Conservation (phyloP, 441 rosid genomes). For the Bocquillonia castaneifolia region DNA sequence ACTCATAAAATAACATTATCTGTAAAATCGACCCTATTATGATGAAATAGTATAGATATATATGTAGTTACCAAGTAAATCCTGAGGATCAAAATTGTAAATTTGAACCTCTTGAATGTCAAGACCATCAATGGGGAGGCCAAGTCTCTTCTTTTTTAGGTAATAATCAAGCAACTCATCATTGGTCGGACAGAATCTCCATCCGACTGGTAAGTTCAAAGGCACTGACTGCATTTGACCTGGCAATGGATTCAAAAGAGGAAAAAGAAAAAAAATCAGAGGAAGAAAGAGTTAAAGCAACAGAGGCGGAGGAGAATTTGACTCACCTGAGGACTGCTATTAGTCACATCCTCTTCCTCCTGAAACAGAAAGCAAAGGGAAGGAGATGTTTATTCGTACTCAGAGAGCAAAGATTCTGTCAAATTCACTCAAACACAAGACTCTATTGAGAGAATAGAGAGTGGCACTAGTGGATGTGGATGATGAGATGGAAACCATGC, state of each 20-base stretch:
- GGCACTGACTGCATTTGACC: not conserved
- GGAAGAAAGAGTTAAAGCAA: not conserved
- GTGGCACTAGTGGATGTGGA: not conserved
- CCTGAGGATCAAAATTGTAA: constrained; percentile 39
- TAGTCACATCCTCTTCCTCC: constrained; percentile 2
- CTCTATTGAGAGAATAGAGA: not conserved
- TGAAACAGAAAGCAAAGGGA: not conserved
- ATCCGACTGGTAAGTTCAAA: constrained; percentile 26
- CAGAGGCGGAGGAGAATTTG: not conserved
- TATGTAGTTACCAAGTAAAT: constrained; percentile 35
- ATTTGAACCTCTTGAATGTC: constrained; percentile 30
- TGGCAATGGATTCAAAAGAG: not conserved
- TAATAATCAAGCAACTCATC: constrained; percentile 33
- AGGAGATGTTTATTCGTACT: too few relatives aligned
- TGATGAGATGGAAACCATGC: not conserved
- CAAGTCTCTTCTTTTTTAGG: constrained; percentile 28
- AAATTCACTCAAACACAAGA: too few relatives aligned
- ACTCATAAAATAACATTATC: too few relatives aligned
- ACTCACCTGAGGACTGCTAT: not conserved
- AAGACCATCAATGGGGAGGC: constrained; percentile 6
- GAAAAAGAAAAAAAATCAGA: not conserved
- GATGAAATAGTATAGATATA: not conserved
- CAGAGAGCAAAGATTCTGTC: too few relatives aligned
- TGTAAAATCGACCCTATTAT: too few relatives aligned
- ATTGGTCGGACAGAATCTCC: constrained; percentile 40